These are phyloP conservation scores for Talaromyces sp. DNA, from an alignment of 2,329 filamentous ascomycete genomes.

Conservation along the genomic window DNA sequence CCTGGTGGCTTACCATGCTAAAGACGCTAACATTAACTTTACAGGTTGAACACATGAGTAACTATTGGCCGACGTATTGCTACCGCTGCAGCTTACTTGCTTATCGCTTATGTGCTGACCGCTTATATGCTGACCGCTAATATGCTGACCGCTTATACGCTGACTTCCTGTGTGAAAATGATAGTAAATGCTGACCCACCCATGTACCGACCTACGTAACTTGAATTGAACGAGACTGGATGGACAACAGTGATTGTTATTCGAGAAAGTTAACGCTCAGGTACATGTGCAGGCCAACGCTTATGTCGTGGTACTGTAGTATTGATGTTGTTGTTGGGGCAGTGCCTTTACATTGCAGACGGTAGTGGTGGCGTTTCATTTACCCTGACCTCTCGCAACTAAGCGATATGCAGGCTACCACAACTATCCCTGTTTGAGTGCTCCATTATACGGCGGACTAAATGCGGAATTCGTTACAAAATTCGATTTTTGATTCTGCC, in stretches of 20 bases:
- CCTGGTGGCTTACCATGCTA: background rate
- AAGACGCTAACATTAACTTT: background rate
- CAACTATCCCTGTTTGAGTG: no score
- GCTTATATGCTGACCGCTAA: background rate
- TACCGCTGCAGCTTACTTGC: background rate
- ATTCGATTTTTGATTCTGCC: no score
- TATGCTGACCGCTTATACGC: background rate
- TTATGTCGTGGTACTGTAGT: background rate
- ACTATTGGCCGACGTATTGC: background rate
- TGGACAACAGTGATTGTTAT: no score
- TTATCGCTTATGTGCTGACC: background rate
- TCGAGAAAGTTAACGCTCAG: no score
- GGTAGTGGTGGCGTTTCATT: no score
- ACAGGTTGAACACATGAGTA: background rate
- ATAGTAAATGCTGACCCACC: background rate
- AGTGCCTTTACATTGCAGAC: background rate
- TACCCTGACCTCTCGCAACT: no score
- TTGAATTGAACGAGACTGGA: no score
- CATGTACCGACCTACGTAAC: background rate
- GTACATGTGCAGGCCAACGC: no score
- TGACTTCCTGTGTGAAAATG: background rate
- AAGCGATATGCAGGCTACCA: no score
- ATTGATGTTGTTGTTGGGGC: background rate
- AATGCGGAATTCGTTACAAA: no score
- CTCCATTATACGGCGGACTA: no score